Evolutionary conservation across 2,329 filamentous ascomycete species (phyloP), one percentile per base, ranked within the genome.

Genomic region (Pseudogymnoascus sp.): DNA sequence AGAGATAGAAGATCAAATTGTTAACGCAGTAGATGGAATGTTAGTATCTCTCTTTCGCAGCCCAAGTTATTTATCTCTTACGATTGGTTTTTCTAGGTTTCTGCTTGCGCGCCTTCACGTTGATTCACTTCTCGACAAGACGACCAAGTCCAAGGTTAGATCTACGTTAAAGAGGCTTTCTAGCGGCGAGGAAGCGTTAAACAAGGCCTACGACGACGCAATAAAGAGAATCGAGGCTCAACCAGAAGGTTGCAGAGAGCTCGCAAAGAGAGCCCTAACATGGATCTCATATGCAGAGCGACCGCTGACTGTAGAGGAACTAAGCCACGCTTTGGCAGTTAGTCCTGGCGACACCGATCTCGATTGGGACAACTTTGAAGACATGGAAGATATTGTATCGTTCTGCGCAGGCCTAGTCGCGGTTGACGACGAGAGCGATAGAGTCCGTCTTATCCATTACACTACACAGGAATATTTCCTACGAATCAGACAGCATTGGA

Each of bases 381-480:
- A 31, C 6, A 11, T 26, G 46, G 62, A 63, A 31, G 69, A 69
- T 7, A 59, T 72, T 3, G 66, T 72, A 17, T 66, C 64, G 5
- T 33, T 72, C 15, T 69, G 72, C 35, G 44, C 65, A 46, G 66
- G 66, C n/a, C 70, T 63, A 13, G 31, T 66, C 15, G 65, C 64
- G 4, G 63, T 72, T 53, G 46, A 53, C 21, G 21, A 23, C 13
- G 10, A 53, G 19, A 53, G 46, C 29, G 26, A 53, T 53, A 31
- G 26, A 15, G 60, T 70, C 19, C 65, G 69, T 13, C 59, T 72
- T 4, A 64, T 70, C 5, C 71, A 72, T 63, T 68, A 65, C 50
- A 70, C 71, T 1, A 59, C 67, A 2, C 68, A 72, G 40, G 70
- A 73, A 60, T 73, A 69, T 56, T 65, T 73, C 40, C n/a, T 53